Percentiles rank a stretch among this genome's conserved stretches.
These are phyloP conservation scores for Mycena latifolia DNA, from an alignment of 768 basidiomycete species.

Conservation along the genomic window DNA sequence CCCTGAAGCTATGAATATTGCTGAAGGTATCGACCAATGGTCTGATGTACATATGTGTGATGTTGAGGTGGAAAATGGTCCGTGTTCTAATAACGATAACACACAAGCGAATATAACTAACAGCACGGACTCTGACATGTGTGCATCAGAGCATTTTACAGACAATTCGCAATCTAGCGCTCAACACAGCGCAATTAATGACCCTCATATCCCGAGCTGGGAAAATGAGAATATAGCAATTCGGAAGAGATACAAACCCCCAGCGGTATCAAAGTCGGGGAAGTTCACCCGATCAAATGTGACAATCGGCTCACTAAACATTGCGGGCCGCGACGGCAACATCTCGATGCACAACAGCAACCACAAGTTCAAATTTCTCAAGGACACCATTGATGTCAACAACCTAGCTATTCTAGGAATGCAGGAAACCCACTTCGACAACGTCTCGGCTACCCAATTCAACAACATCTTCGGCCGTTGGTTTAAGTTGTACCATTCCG, in stretches of 20 bases:
- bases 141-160: background rate
- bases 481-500: slow-evolving; percentile 15
- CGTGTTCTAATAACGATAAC: background rate
- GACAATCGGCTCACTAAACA: background rate
- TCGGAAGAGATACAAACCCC: background rate
- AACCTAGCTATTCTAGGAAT: slow-evolving; percentile 33
- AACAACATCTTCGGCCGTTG: background rate
- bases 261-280: background rate
- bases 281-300: slow-evolving; percentile 2
- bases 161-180: background rate
- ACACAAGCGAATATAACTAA: background rate
- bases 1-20: background rate
- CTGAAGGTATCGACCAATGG: slow-evolving; percentile 5
- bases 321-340: background rate
- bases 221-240: background rate
- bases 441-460: slow-evolving; percentile 9
- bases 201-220: background rate
- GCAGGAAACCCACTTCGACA: slow-evolving; percentile 40
- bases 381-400: slow-evolving; percentile 16
- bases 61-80: background rate
- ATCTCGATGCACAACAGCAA: background rate
- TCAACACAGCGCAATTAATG: background rate
- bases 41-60: background rate
- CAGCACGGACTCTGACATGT: background rate
- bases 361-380: slow-evolving; percentile 6